Percentiles rank a stretch among this genome's conserved stretches.
Evolutionary conservation across 106 monocot genomes (phyloP).

Genomic region (Allium sativum): DNA sequence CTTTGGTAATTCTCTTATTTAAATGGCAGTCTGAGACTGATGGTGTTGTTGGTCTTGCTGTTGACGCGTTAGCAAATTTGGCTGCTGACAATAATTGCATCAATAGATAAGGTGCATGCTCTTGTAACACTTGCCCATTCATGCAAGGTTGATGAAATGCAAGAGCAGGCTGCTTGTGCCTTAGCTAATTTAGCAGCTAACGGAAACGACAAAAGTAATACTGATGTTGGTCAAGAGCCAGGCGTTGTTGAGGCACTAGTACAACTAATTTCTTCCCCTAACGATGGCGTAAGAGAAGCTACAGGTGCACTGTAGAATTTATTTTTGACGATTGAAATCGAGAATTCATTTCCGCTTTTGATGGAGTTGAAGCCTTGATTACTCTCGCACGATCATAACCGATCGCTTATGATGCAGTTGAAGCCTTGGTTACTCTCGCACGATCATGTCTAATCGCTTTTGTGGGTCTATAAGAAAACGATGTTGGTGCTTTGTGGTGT

Average conservation of each 20-base stretch:
- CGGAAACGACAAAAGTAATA: conserved; percentile 91
- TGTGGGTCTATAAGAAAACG: conserved; percentile 92
- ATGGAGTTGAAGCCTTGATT: too few species aligned
- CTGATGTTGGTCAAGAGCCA: conserved; percentile 88
- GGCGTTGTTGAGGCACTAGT: conserved; percentile 96
- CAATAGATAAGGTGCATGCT: conserved; percentile 82
- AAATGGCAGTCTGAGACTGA: conserved; percentile 79
- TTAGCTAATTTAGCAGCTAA: conserved; percentile 97
- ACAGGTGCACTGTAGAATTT: too few species aligned
- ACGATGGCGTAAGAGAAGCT: conserved; percentile 99
- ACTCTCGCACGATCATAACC: too few species aligned
- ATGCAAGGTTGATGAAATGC: conserved; percentile 92
- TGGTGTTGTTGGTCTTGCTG: conserved; percentile 95
- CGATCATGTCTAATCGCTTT: conserved; percentile 74
- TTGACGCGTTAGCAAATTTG: conserved; percentile 94
- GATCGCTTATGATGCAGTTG: too few species aligned
- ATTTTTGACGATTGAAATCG: too few species aligned
- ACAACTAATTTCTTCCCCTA: conserved; percentile 73
- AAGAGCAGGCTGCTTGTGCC: conserved; percentile 98
- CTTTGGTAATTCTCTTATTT: conserved; percentile 90
- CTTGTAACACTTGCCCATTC: conserved; percentile 85
- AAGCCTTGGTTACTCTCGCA: conserved; percentile 91
- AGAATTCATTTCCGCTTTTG: too few species aligned
- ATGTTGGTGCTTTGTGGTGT: conserved; percentile 96
- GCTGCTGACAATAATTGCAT: conserved; percentile 95